These are phyloP conservation scores for Cladophialophora immunda DNA, from an alignment of 2,329 filamentous ascomycete species.

Conservation along the genomic window DNA sequence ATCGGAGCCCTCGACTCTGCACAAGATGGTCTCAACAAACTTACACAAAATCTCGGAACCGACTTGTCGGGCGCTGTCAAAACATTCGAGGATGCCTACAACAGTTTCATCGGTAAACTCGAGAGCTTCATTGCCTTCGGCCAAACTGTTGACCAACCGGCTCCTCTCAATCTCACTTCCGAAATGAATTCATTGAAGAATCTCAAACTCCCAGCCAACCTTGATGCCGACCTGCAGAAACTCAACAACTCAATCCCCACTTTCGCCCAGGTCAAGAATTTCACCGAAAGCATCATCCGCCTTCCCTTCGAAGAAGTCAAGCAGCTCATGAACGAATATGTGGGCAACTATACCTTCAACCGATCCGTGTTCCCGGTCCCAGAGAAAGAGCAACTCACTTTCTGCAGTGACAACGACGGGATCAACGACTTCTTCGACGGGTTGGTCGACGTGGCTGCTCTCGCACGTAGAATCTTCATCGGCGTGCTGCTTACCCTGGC, in stretches of 20 bases:
- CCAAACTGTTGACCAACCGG: conserved; percentile 57
- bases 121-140: conserved; percentile 50
- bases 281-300: conserved; percentile 77
- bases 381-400: conserved; percentile 79
- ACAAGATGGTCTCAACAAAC: conserved; percentile 67
- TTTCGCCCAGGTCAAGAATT: conserved; percentile 83
- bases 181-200: conserved; percentile 72
- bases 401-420: conserved; percentile 85
- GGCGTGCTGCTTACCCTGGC: conserved; percentile 77
- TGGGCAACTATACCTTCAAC: conserved; percentile 81
- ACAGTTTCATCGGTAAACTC: conserved; percentile 63
- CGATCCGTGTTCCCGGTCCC: conserved; percentile 81
- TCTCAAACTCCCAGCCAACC: conserved; percentile 73
- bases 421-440: conserved; percentile 84
- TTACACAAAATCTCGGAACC: conserved; percentile 55
- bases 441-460: conserved; percentile 71
- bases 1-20: conserved; percentile 69
- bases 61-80: conserved; percentile 54
- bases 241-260: conserved; percentile 82
- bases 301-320: conserved; percentile 85
- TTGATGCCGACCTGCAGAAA: conserved; percentile 73
- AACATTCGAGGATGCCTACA: conserved; percentile 64
- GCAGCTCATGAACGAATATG: conserved; percentile 72
- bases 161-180: conserved; percentile 70
- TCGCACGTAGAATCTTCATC: conserved; percentile 78